Conservation (phyloP, 768 basidiomycete genomes). For the Leccinum variicolor region DNA sequence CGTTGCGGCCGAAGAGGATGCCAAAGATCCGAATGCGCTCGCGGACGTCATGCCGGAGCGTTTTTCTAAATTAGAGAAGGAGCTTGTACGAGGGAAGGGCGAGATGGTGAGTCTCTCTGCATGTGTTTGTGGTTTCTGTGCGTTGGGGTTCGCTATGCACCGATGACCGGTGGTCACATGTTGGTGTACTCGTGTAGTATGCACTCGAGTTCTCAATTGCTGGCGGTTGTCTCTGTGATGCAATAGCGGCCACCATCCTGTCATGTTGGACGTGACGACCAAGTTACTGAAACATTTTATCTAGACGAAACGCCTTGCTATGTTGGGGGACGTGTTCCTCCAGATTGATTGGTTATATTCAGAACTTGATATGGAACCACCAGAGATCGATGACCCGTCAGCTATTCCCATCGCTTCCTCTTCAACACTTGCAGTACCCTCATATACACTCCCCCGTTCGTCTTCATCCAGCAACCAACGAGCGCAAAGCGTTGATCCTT, state of each 20-base stretch:
- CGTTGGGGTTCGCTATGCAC: not conserved
- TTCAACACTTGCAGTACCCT: constrained; percentile 36
- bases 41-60: constrained; percentile 79
- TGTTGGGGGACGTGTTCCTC: constrained; percentile 59
- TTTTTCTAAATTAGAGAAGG: constrained; percentile 78
- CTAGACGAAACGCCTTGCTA: constrained; percentile 64
- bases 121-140: not conserved
- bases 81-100: constrained; percentile 79
- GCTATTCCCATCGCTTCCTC: constrained; percentile 30
- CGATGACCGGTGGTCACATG: not conserved
- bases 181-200: not conserved
- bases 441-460: constrained; percentile 41
- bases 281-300: constrained; percentile 2
- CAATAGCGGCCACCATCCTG: not conserved
- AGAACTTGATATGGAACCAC: constrained; percentile 74
- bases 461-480: constrained; percentile 34
- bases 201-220: not conserved
- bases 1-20: constrained; percentile 40
- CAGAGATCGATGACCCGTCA: constrained; percentile 46
- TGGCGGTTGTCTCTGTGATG: not conserved
- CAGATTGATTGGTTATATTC: constrained; percentile 82
- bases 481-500: constrained; percentile 23
- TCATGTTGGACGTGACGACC: not conserved
- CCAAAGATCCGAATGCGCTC: constrained; percentile 38
- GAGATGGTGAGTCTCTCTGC: constrained; percentile 63